These are phyloP conservation scores for Psilocybe mexicana DNA, from an alignment of 1,284 basidiomycete genomes.

Conservation along the genomic window DNA sequence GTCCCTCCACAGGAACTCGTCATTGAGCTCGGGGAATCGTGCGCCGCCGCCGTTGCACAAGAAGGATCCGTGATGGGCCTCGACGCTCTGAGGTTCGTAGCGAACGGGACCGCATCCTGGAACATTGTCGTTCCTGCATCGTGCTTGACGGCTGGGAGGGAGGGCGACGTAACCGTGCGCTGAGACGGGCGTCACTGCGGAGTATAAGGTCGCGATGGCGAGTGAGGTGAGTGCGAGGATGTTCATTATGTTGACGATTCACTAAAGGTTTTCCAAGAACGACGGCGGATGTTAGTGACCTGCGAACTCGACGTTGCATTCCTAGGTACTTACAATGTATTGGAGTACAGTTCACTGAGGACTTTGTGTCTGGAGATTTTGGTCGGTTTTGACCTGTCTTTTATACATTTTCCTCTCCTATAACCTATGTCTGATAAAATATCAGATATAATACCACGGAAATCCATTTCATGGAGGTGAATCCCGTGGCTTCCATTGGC, in stretches of 20 bases:
- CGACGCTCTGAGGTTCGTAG: constrained; percentile 3
- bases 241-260: not conserved
- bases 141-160: constrained; percentile 2
- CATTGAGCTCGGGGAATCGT: not conserved
- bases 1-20: not conserved
- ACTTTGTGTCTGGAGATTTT: no score
- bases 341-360: no score
- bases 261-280: no score
- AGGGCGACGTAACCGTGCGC: not conserved
- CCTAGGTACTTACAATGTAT: no score
- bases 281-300: no score
- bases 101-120: not conserved
- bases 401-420: no score
- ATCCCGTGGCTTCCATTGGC: no score
- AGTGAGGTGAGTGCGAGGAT: not conserved
- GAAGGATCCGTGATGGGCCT: not conserved
- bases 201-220: not conserved
- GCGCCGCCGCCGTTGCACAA: constrained; percentile 1
- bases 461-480: no score
- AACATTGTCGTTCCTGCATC: not conserved
- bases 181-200: not conserved
- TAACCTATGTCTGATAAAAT: no score
- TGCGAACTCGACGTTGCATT: no score
- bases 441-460: no score
- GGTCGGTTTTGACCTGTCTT: no score